Evolutionary conservation across 2,329 filamentous ascomycete species (phyloP).

Genomic region (Periconia sp.): DNA sequence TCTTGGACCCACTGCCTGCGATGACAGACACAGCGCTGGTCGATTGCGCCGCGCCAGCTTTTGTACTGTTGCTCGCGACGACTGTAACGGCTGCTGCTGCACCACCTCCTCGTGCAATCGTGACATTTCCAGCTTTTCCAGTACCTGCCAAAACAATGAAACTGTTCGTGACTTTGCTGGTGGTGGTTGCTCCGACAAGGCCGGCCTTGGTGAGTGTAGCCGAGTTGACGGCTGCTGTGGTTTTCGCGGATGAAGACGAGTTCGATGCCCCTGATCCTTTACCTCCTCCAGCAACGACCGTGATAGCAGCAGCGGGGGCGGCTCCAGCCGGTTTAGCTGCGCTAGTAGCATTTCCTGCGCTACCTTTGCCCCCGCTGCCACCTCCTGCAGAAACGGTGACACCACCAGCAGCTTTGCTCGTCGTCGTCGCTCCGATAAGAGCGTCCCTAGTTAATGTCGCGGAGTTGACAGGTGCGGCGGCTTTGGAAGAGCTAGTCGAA

Average conservation of each 20-base stretch:
- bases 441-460: slow-evolving; percentile 23
- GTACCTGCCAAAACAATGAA: slow-evolving; percentile 26
- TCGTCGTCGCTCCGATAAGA: slow-evolving; percentile 22
- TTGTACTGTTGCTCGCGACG: slow-evolving; percentile 6
- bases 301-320: slow-evolving; percentile 2
- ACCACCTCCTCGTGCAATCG: neutral
- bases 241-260: slow-evolving; percentile 4
- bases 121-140: slow-evolving; percentile 3
- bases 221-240: slow-evolving; percentile 7
- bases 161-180: neutral
- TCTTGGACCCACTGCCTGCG: slow-evolving; percentile 8
- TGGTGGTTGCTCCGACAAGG: slow-evolving; percentile 8
- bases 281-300: slow-evolving; percentile 7
- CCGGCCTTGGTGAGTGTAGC: slow-evolving; percentile 10
- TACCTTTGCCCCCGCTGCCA: slow-evolving; percentile 3
- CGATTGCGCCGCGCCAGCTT: slow-evolving; percentile 9
- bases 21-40: slow-evolving; percentile 21
- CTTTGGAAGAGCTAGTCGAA: slow-evolving; percentile 6
- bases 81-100: slow-evolving; percentile 5
- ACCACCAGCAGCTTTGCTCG: slow-evolving; percentile 13
- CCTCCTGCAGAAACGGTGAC: slow-evolving; percentile 21
- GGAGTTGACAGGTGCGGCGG: slow-evolving; percentile 15
- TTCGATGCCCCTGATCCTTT: slow-evolving; percentile 8
- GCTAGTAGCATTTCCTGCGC: neutral
- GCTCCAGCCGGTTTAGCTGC: neutral